Evolutionary conservation across 2,329 filamentous ascomycete genomes (phyloP).

Genomic region (Xylariaceae sp.): DNA sequence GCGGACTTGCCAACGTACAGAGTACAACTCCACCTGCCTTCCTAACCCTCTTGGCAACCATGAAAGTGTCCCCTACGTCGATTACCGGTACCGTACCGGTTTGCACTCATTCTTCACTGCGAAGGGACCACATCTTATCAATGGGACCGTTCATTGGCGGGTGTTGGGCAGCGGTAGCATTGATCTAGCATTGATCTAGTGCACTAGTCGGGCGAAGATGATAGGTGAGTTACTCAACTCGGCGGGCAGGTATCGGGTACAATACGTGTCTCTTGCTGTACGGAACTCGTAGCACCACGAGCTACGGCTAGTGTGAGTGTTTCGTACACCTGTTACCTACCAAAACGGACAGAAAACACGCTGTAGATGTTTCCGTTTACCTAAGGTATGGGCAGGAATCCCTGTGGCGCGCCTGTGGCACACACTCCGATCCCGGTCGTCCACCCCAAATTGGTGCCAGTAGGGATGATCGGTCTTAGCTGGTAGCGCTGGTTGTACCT

Average conservation of each 20-base stretch:
- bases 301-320: not conserved
- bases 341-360: too few relatives aligned
- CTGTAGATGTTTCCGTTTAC: too few relatives aligned
- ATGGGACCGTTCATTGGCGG: constrained; percentile 1
- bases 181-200: constrained; percentile 7
- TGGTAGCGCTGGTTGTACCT: not conserved
- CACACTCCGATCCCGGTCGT: not conserved
- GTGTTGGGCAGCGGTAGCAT: not conserved
- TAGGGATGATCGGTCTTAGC: not conserved
- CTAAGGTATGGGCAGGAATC: too few relatives aligned
- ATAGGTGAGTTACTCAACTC: not conserved
- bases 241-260: not conserved
- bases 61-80: not conserved
- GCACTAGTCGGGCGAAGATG: not conserved
- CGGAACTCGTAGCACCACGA: too few relatives aligned
- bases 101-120: constrained; percentile 6
- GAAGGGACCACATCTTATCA: constrained; percentile 9
- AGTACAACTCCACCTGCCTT: not conserved
- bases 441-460: not conserved
- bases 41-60: not conserved
- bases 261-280: not conserved
- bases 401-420: not conserved
- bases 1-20: not conserved
- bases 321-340: not conserved
- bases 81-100: not conserved